These are phyloP conservation scores for Penicillium soppii DNA, from an alignment of 495 filamentous ascomycete species.

Conservation along the genomic window DNA sequence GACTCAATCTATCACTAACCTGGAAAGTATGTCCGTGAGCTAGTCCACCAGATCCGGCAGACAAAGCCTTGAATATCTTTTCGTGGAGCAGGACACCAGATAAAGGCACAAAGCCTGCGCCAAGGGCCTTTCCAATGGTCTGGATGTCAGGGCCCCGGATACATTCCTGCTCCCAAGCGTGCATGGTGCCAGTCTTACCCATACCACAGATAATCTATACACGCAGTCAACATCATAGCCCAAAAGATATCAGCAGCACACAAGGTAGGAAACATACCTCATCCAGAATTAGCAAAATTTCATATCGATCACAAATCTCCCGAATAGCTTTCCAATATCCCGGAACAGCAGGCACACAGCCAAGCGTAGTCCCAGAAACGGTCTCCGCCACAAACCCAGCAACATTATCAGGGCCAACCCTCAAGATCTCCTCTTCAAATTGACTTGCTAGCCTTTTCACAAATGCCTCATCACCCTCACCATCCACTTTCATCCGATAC, in stretches of 20 bases:
- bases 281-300: conserved; percentile 42
- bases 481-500: conserved; percentile 31
- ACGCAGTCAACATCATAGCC: not conserved
- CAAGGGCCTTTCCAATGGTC: conserved; percentile 41
- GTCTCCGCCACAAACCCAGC: conserved; percentile 66
- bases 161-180: conserved; percentile 41
- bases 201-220: conserved; percentile 39
- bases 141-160: conserved; percentile 40
- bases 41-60: conserved; percentile 39
- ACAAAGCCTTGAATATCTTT: conserved; percentile 31
- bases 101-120: conserved; percentile 39
- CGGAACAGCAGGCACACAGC: conserved; percentile 38
- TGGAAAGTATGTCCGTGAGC: conserved; percentile 56
- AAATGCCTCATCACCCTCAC: conserved; percentile 36
- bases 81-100: conserved; percentile 34
- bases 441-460: conserved; percentile 46
- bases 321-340: conserved; percentile 39
- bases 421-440: conserved; percentile 62
- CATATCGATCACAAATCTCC: conserved; percentile 40
- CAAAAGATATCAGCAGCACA: not conserved
- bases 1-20: not conserved
- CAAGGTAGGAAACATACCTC: conserved; percentile 23
- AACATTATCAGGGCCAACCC: conserved; percentile 60
- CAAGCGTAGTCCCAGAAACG: conserved; percentile 50
- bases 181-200: conserved; percentile 37